These are phyloP conservation scores for Coemansia sp. DNA, from an alignment of 192 early-diverging fungal species.

Conservation along the genomic window DNA sequence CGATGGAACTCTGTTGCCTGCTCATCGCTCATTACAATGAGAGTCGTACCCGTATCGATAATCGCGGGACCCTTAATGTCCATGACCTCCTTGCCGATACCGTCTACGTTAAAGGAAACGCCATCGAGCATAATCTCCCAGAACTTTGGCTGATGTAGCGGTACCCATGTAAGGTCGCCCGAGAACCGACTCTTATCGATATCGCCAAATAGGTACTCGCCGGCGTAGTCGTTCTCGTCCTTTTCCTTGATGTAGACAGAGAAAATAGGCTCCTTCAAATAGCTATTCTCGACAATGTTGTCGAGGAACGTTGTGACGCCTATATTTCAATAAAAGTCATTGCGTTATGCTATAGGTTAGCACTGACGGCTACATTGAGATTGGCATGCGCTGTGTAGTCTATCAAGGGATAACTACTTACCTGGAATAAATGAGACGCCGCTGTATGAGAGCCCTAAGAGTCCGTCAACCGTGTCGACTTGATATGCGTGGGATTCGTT, in stretches of 20 bases:
- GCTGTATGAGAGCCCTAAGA: slow-evolving; percentile 67
- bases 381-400: not conserved
- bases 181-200: slow-evolving; percentile 55
- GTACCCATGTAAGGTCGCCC: slow-evolving; percentile 60
- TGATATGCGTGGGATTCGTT: slow-evolving; percentile 60
- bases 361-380: not conserved
- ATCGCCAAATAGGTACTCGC: slow-evolving; percentile 65
- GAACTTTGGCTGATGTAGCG: slow-evolving; percentile 56
- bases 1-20: slow-evolving; percentile 61
- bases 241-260: slow-evolving; percentile 66
- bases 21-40: slow-evolving; percentile 61
- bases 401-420: slow-evolving; percentile 10
- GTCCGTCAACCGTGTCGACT: slow-evolving; percentile 65
- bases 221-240: slow-evolving; percentile 52
- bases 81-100: slow-evolving; percentile 39
- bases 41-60: slow-evolving; percentile 67
- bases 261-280: slow-evolving; percentile 66
- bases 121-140: slow-evolving; percentile 61
- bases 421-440: slow-evolving; percentile 57
- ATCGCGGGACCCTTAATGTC: slow-evolving; percentile 55
- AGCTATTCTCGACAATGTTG: slow-evolving; percentile 58
- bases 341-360: not conserved
- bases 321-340: slow-evolving; percentile 1
- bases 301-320: slow-evolving; percentile 58
- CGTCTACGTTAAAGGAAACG: slow-evolving; percentile 36